Conservation (phyloP, 768 basidiomycete species). For the Lactarius sanguifluus region DNA sequence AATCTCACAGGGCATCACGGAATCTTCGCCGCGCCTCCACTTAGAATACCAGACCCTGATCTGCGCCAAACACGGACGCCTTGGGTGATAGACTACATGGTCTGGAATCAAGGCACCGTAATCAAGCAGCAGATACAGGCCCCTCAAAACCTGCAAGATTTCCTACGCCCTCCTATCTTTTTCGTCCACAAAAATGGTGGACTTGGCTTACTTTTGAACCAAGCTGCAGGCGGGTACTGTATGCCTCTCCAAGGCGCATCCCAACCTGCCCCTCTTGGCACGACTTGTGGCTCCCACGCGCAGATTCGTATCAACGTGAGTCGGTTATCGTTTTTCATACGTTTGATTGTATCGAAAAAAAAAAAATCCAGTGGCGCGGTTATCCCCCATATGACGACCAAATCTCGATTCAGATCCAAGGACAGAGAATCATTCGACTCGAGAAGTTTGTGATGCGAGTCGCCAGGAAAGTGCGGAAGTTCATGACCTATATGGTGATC, state of each 20-base stretch:
- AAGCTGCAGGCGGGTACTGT: not conserved
- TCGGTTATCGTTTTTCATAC: not conserved
- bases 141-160: too few species aligned
- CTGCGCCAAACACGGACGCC: too few species aligned
- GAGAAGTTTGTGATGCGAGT: conserved; percentile 18
- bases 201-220: conserved; percentile 12
- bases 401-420: conserved; percentile 15
- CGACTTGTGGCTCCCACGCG: not conserved
- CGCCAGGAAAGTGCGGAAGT: conserved; percentile 5
- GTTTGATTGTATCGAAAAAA: not conserved
- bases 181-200: not conserved
- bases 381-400: conserved; percentile 13
- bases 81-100: too few species aligned
- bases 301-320: conserved; percentile 25
- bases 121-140: too few species aligned
- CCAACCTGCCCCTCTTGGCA: not conserved
- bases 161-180: too few species aligned
- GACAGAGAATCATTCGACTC: not conserved
- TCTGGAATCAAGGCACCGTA: too few species aligned
- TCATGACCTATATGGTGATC: conserved; percentile 1
- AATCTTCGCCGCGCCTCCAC: too few species aligned
- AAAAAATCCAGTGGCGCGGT: conserved; percentile 14
- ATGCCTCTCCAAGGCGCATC: conserved; percentile 8
- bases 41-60: too few species aligned
- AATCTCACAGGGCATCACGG: too few species aligned